Base-by-base conservation (phyloP, 2,329 filamentous ascomycete species). In the Aspergillus aculeatus region DNA sequence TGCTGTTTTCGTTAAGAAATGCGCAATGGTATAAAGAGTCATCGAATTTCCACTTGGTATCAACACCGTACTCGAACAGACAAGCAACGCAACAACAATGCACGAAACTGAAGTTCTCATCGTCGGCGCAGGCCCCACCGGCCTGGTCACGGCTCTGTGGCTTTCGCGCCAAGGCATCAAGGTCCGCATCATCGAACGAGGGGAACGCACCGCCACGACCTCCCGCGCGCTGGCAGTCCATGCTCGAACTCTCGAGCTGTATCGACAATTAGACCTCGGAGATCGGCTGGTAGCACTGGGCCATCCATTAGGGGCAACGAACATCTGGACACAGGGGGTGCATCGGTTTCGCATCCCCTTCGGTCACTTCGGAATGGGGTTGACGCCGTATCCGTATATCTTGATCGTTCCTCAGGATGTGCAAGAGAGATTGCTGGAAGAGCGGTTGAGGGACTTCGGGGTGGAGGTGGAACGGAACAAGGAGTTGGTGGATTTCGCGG, bases 201-300 rank as follows among this genome's bases (percentile, higher is more conserved):
- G 74, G 60, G 72, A 71, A 3, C 72, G 69, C 0, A 77, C 75
- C 49, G 67, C 70, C 48, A 65, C 66, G 35, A 67, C 71, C 72
- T 62, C 81, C 72, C 62, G 75, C 23, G 70, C 74, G 9, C 68
- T 84, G 1, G 74, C 77, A 10, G 68, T 84, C 5, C 83, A 84
- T 58, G 73, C 81, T 12, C 78, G 82, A 9, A 81, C 78, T 1
- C 66, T 83, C 9, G 83, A 85, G 64, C 71, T 84, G 24, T 77
- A 84, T 53, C 76, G 76, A 50, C 81, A 82, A 44, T 76, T 84
- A 49, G 70, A 71, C 5, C 63, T 80, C 32, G 68, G 75, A 7
- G 70, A 77, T 11, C 68, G 69, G 3, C 64, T 82, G 26, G 49
- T 80, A 2, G 60, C 65, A 1, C 66, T 67, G 5, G 80, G 80